A percentile compares a stretch with the other conserved stretches of the same genome.
Conservation (phyloP, 2,329 filamentous ascomycete genomes). For the Fusarium chaquense region DNA sequence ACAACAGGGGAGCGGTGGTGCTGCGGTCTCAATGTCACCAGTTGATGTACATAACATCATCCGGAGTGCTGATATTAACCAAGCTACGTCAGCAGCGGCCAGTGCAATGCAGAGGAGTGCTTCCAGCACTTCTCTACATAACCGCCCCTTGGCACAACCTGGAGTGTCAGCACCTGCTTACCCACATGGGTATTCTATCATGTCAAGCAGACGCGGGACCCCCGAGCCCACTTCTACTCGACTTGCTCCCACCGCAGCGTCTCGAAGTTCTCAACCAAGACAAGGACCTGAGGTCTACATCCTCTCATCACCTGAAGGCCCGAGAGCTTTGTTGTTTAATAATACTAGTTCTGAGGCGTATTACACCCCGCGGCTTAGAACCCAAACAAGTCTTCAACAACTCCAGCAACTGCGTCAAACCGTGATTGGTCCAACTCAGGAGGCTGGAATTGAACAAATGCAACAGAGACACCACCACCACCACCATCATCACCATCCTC, state of each 20-base stretch:
- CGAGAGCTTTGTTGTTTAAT: conserved; percentile 68
- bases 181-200: conserved; percentile 52
- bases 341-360: conserved; percentile 63
- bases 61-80: conserved; percentile 59
- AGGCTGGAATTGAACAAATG: conserved; percentile 33
- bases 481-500: conserved; percentile 44
- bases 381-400: conserved; percentile 41
- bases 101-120: conserved; percentile 65
- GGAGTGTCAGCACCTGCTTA: conserved; percentile 59
- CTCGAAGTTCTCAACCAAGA: conserved; percentile 34
- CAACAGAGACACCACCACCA: conserved; percentile 46
- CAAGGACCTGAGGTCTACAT: conserved; percentile 68
- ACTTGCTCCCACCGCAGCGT: conserved; percentile 43
- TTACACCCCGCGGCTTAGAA: conserved; percentile 58
- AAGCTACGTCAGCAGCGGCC: conserved; percentile 61
- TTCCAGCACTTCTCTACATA: conserved; percentile 59
- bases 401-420: conserved; percentile 43
- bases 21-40: conserved; percentile 53
- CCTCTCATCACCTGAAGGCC: conserved; percentile 70
- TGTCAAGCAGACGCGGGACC: conserved; percentile 61
- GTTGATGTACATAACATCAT: conserved; percentile 61
- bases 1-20: conserved; percentile 17
- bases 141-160: conserved; percentile 52
- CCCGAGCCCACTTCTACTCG: conserved; percentile 56
- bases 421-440: conserved; percentile 28